Base-by-base conservation (phyloP, 306 rosid species). In the Trifolium subterraneum region DNA sequence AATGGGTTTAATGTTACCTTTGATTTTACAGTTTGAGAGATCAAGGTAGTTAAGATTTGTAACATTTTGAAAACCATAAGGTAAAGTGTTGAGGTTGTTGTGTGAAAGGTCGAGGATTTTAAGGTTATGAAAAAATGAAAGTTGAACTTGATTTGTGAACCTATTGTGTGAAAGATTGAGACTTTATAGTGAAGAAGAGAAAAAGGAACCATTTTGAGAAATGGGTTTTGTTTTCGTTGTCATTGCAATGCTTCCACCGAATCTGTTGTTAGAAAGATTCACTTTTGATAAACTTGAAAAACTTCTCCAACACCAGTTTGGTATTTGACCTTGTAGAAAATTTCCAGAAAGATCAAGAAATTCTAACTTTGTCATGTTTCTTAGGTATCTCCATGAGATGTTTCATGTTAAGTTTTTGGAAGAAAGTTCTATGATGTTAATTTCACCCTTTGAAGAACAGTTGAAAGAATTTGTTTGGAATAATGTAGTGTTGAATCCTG, bases 111-210 rank as follows among this genome's bases (percentile, higher is more conserved):
- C 96, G 10, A 94, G 85, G 63, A 64, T 55, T 74, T 31, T 77
- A 1, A 94, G 87, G 15, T 77, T 75, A 0, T 84, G 70, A 44
- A 92, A 90, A 6, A 70, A 87, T 41, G 97, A 82, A 15, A 94
- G 88, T 0, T 55, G 87, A 56, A 68, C 80, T 36, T 71, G 54
- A 76, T 89, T 90, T 45, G 96, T 92, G 88, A 90, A 87, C 82
- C 98, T 75, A 77, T 94, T 94, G 56, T 48, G 47, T 0, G 99
- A 92, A 39, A 94, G 93, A 72, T 92, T 90, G 73, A 94, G 91
- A 5, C 11, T 70, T 73, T 84, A 87, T 12, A 94, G 36, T 29
- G 86, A 81, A 0, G 70, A 39, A 5, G 13, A 8, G 18, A 97
- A 91, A 42, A 73, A 9, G 10, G 82, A 76, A 12, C 64, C 73